Base-by-base conservation (phyloP, 164 flowering plant genomes). In the Sextonia rubra region DNA sequence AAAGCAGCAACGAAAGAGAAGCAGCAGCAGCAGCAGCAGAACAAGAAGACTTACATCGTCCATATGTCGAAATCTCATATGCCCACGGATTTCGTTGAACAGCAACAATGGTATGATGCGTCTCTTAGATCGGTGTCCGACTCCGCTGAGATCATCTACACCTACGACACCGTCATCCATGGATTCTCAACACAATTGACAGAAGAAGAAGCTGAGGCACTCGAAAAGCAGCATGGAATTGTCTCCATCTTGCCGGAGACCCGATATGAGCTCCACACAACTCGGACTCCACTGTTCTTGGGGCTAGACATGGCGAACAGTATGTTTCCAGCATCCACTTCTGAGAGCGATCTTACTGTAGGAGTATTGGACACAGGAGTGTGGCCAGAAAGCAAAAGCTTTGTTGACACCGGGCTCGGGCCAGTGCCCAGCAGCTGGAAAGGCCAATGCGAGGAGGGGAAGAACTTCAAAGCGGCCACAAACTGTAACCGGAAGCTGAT, bases 321-420 rank as follows among this genome's bases (percentile, higher is more conserved):
- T 15, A 1, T 78, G 48, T 3, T 81, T 1, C 87, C 92, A 12
- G 75, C 79, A 6, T 82, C 92, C 0, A 70, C 71, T 3, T 71
- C 78, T 14, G 74, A 20, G 1, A 73, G 86, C 47, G 93, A 91
- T 22, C 90, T 91, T 4, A 77, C 92, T n/a, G 48, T 94, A 17
- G 98, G 95, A 12, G 88, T 94, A 1, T 26, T 94, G 0, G 98
- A 92, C 85, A 90, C 97, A 0, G 98, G 98, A 1, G 88, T 81
- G 18, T 92, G 97, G 98, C 98, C 98, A 0, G 97, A 92, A 73
- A 47, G 73, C 24, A 70, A 77, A 69, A 89, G 97, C 79, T 94
- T 68, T 24, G 85, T 85, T 22, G 98, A 91, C 79, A 69, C 73
- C 1, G 97, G 91, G 14, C 77, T 91, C 25, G 97, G 91, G 0